Evolutionary conservation across 1,284 basidiomycete genomes (phyloP), one percentile per base, ranked within the genome.

Genomic region (Austroboletus novae-zelandiae): DNA sequence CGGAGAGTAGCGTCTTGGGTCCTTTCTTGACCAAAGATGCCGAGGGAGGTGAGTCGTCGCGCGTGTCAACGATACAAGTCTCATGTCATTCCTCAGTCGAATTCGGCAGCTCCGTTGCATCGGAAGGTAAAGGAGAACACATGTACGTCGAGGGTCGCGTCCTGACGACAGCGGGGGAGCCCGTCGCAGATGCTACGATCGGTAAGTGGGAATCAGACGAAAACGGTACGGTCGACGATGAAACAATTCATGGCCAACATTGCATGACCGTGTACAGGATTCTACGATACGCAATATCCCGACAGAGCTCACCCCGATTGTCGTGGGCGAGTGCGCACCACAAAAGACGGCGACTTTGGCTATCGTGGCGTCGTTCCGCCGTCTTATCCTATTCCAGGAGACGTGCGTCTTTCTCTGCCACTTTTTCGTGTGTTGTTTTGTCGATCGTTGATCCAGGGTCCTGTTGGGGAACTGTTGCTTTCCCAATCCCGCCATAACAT

Each of bases 191-290:
- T 53, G 86, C 85, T 2, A 62, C 77, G 32, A 86, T 93, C 54
- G 87, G 93, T 52, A 92, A 89, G 11, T 93, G 90, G 91, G 91
- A 94, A 70, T 84, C 90, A n/a, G 91, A 94, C 64, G 76, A 76
- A 5, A 62, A 80, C 52, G 86, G 89, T 59, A 89, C 89, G 0
- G 81, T 78, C 45, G 91, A 94, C 57, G 80, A 23, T 23, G 20
- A 23, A 23, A 23, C 20, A 5, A 23, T 2, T 23, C 20, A 23
- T 23, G 20, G 20, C 20, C 20, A 23, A n/a, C n/a, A n/a, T n/a
- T n/a, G n/a, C n/a, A n/a, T 81, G 48, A 56, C 20, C 45, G 37
- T 1, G 25, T 27, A 31, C 52, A 75, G 79, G 83, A 15, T 75
- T 72, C 57, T 85, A 84, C 61, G 81, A 83, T 52, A 78, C 74